A percentile compares a stretch with the other conserved stretches of the same genome.
phyloP scores from a whole-genome alignment of 2,329 filamentous ascomycete species.

The Hortaea werneckii region DNA sequence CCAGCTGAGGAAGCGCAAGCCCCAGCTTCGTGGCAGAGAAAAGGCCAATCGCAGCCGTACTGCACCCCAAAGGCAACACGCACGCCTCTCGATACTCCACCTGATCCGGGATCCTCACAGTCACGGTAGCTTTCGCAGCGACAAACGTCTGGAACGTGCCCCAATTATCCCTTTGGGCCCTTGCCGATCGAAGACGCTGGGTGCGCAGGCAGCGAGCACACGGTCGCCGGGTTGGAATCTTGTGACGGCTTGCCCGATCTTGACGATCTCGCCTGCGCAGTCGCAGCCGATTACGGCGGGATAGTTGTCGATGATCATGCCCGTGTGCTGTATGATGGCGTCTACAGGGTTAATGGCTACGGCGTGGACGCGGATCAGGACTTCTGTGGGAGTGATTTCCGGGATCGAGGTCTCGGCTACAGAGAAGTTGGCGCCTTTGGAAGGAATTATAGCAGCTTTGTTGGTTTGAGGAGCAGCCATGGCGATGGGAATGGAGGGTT shows the following conservation, averaged over 20 bases:
- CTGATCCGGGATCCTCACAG: constrained; percentile 29
- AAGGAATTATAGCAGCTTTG: too few relatives aligned
- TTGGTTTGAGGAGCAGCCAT: too few relatives aligned
- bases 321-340: not conserved
- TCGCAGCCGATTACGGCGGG: constrained; percentile 23
- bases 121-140: constrained; percentile 17
- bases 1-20: not conserved
- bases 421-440: too few relatives aligned
- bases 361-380: not conserved
- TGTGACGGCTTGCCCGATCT: constrained; percentile 22
- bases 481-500: too few relatives aligned
- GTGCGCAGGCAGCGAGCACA: constrained; percentile 14
- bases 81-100: constrained; percentile 28
- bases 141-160: constrained; percentile 27
- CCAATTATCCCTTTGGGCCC: constrained; percentile 1
- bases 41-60: constrained; percentile 32
- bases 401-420: too few relatives aligned
- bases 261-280: constrained; percentile 26
- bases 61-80: constrained; percentile 36
- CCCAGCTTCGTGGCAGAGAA: constrained; percentile 18
- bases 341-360: not conserved
- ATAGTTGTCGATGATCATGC: not conserved
- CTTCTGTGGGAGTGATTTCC: not conserved
- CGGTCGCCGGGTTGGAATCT: constrained; percentile 26
- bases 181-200: not conserved